These are phyloP conservation scores for Lentinula guzmanii DNA, from an alignment of 768 basidiomycete species.

Conservation along the genomic window DNA sequence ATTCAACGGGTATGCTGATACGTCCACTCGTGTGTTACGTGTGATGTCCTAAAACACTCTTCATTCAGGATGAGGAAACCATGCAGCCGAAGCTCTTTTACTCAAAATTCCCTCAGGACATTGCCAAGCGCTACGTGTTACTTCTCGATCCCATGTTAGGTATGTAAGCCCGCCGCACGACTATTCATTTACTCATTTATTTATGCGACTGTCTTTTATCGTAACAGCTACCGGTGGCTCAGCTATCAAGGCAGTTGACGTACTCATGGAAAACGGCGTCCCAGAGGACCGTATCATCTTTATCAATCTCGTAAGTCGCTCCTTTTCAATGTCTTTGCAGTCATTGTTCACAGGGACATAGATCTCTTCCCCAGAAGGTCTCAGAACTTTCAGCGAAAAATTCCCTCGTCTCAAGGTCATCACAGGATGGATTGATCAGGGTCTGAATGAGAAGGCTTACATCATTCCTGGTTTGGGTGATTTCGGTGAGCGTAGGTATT, in stretches of 20 bases:
- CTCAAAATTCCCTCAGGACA: slow-evolving; percentile 92
- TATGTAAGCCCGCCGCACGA: slow-evolving; percentile 25
- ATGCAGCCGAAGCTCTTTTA: slow-evolving; percentile 90
- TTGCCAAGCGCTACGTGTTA: slow-evolving; percentile 84
- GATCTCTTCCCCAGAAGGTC: slow-evolving; percentile 90
- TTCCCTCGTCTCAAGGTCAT: slow-evolving; percentile 79
- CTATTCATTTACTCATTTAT: neutral
- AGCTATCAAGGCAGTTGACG: slow-evolving; percentile 95
- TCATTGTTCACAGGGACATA: slow-evolving; percentile 21
- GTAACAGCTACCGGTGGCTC: slow-evolving; percentile 86
- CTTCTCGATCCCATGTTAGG: slow-evolving; percentile 98
- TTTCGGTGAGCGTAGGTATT: slow-evolving; percentile 84
- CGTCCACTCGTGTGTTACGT: neutral
- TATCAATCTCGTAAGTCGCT: slow-evolving; percentile 72
- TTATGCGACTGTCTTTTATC: neutral
- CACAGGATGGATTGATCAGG: slow-evolving; percentile 93
- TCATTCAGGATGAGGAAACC: slow-evolving; percentile 85
- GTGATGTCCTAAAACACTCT: neutral
- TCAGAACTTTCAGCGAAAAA: slow-evolving; percentile 68
- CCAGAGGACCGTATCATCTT: slow-evolving; percentile 94
- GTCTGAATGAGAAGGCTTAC: slow-evolving; percentile 85
- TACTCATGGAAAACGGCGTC: slow-evolving; percentile 86
- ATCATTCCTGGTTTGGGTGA: slow-evolving; percentile 96
- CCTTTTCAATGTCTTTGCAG: neutral
- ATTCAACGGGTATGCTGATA: slow-evolving; percentile 74